Evolutionary conservation across 352 stramenopile species (phyloP).

Genomic region (Blastocystis sp.): DNA sequence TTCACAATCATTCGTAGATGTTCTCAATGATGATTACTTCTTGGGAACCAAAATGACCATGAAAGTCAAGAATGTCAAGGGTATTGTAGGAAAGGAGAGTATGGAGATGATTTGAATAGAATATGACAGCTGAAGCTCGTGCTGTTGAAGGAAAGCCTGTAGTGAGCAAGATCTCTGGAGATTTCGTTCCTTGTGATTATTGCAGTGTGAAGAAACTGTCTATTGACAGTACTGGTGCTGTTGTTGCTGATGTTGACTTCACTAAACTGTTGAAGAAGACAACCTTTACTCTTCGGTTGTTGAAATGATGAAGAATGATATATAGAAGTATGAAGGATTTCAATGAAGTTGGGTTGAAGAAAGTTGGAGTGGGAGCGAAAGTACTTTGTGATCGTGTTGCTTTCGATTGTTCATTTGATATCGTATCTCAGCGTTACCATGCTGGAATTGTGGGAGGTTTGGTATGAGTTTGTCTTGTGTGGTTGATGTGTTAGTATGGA

Average conservation of each 20-base stretch:
- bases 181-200: constrained; percentile 1
- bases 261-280: not conserved
- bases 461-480: not conserved
- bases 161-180: constrained; percentile 35
- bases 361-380: not conserved
- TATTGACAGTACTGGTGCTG: not conserved
- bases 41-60: not conserved
- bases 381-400: not conserved
- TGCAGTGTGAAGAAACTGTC: constrained; percentile 27
- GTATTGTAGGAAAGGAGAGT: not conserved
- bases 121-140: not conserved
- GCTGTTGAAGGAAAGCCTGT: not conserved
- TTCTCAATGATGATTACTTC: constrained; percentile 32
- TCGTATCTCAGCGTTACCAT: not conserved
- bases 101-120: not conserved
- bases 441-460: not conserved
- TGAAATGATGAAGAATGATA: not conserved
- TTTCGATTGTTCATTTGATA: not conserved
- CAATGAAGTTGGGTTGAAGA: not conserved
- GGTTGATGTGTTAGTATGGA: not conserved
- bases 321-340: not conserved
- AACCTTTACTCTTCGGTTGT: not conserved
- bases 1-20: not conserved
- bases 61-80: constrained; percentile 4
- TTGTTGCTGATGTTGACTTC: not conserved